Percentiles rank a stretch among this genome's conserved stretches.
Conservation (phyloP, 768 basidiomycete genomes). For the Gloeopeniophorella convolvens region DNA sequence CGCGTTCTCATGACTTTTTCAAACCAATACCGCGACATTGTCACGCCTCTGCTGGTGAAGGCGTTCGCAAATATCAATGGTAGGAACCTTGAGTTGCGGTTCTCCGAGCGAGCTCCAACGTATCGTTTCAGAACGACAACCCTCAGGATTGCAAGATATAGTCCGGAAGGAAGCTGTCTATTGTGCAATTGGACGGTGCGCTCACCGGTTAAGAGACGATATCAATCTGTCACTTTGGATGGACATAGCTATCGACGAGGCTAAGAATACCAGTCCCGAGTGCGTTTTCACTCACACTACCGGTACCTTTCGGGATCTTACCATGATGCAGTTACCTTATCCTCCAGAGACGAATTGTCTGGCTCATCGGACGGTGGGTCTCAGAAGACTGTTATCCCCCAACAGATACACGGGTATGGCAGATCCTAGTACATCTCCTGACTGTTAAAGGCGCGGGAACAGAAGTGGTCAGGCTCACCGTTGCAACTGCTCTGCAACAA, state of each 20-base stretch:
- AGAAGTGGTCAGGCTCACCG: conserved; percentile 79
- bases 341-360: conserved; percentile 91
- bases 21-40: conserved; percentile 59
- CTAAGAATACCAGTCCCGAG: conserved; percentile 52
- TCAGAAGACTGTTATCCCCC: conserved; percentile 56
- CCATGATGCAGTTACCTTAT: conserved; percentile 64
- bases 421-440: conserved; percentile 72
- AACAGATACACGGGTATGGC: conserved; percentile 66
- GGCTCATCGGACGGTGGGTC: conserved; percentile 90
- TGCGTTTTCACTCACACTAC: conserved; percentile 27
- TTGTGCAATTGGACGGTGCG: conserved; percentile 83
- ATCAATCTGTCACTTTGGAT: conserved; percentile 74
- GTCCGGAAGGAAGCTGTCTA: conserved; percentile 84
- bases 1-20: conserved; percentile 81
- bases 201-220: conserved; percentile 48
- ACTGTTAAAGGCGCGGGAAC: conserved; percentile 70
- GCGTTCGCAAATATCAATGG: conserved; percentile 59
- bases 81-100: conserved; percentile 29
- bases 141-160: conserved; percentile 50
- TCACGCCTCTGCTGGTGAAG: conserved; percentile 56
- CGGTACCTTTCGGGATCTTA: background rate
- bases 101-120: background rate
- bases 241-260: conserved; percentile 49
- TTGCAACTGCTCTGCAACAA: conserved; percentile 71
- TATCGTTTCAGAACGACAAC: conserved; percentile 33